These are phyloP conservation scores for Trifolium repens DNA, from an alignment of 306 rosid genomes.

Conservation along the genomic window DNA sequence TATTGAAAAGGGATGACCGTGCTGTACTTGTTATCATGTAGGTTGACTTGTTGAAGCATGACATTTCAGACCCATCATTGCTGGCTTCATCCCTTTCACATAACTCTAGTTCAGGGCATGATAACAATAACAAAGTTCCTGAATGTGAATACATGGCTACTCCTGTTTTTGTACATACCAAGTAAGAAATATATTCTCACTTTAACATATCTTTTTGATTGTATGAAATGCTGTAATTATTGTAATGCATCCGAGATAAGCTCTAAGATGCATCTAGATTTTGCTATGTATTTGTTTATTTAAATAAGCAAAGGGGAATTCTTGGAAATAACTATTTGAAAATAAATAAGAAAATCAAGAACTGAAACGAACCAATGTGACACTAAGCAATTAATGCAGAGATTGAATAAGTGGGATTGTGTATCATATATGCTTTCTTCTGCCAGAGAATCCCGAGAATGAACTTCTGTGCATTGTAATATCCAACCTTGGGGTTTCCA, in stretches of 20 bases:
- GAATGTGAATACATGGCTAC: conserved; percentile 63
- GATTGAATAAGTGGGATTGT: not conserved
- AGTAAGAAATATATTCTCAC: conserved; percentile 54
- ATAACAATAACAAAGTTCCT: conserved; percentile 54
- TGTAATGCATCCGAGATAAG: conserved; percentile 28
- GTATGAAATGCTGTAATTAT: not conserved
- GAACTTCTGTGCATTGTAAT: not conserved
- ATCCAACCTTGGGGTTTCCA: conserved; percentile 13
- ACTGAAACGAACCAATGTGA: not conserved
- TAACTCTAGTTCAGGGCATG: conserved; percentile 62
- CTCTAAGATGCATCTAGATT: conserved; percentile 22
- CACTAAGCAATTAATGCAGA: not conserved
- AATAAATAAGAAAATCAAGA: not conserved
- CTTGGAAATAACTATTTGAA: conserved; percentile 25
- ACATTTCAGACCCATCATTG: conserved; percentile 78
- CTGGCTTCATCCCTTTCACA: conserved; percentile 57
- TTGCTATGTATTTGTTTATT: conserved; percentile 14
- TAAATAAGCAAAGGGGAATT: conserved; percentile 1
- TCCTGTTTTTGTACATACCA: conserved; percentile 84
- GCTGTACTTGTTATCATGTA: conserved; percentile 41
- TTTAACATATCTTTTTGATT: not conserved
- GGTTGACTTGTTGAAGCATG: conserved; percentile 92
- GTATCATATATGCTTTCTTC: conserved; percentile 21
- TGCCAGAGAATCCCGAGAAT: not conserved
- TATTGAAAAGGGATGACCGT: not conserved